A percentile compares a stretch with the other conserved stretches of the same genome.
Conservation (phyloP, 345 rosid genomes). For the Kernera saxatilis region DNA sequence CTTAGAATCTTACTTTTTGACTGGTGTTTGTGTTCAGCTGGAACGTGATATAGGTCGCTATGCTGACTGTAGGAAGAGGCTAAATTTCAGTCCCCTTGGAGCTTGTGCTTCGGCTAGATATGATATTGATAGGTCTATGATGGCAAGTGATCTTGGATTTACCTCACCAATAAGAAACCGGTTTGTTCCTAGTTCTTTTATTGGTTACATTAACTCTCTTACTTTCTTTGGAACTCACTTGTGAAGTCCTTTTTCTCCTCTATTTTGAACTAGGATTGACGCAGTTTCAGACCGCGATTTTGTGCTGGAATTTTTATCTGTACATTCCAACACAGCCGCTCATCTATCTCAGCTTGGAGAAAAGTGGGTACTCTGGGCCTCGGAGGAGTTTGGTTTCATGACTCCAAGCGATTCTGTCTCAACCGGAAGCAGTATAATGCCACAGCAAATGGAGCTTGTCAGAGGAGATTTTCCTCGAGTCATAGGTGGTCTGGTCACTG, state of each 20-base stretch:
- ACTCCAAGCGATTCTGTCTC: conserved; percentile 84
- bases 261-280: conserved; percentile 50
- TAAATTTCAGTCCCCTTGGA: conserved; percentile 81
- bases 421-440: conserved; percentile 96
- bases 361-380: conserved; percentile 97
- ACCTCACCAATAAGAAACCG: conserved; percentile 84
- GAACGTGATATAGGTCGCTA: conserved; percentile 86
- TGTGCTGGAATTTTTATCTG: conserved; percentile 67
- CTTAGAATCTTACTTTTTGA: not conserved
- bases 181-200: conserved; percentile 29
- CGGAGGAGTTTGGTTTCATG: conserved; percentile 87
- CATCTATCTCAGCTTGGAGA: conserved; percentile 93
- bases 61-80: conserved; percentile 60
- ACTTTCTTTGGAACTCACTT: not conserved
- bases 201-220: not conserved
- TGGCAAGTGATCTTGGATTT: conserved; percentile 66
- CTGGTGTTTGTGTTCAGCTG: conserved; percentile 38
- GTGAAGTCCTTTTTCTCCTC: not conserved
- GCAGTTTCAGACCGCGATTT: conserved; percentile 94
- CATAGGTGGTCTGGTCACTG: conserved; percentile 70
- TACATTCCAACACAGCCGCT: conserved; percentile 62
- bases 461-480: conserved; percentile 84
- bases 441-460: conserved; percentile 97
- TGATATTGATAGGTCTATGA: conserved; percentile 81
- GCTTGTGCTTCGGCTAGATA: conserved; percentile 98